Base-by-base conservation (phyloP, 176 grass and related monocot species). In the Saccharum spontaneum region DNA sequence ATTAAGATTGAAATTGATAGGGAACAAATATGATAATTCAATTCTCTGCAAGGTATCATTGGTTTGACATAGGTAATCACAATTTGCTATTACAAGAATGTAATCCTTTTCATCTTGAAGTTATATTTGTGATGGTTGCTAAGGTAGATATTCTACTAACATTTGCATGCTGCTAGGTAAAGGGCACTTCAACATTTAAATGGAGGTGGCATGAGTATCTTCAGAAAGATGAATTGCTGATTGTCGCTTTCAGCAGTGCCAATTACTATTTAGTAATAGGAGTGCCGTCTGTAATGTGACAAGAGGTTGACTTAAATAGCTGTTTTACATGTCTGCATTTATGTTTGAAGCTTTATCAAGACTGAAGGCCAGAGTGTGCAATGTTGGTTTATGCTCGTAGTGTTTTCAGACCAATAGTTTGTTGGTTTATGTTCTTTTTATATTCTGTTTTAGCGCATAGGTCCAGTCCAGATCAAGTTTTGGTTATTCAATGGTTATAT, bases 161-260 rank as follows among this genome's bases (percentile, higher is more conserved):
- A 44, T 45, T 79, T 64, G 8, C 60, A 28, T 23, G 10, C 23
- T 79, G 59, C 38, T 79, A 79, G 77, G 77, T 45, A 66, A 64
- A 13, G 7, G 39, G 40, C 60, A 31, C 39, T 65, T 79, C 60
- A 46, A 79, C 71, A 15, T 49, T 48, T 3, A 73, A 28, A 16
- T 48, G 24, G 14, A 14, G 43, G 23, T 46, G 43, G 8, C 71
- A 73, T 14, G 39, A 48, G 71, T 48, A 16, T 9, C 12, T 48
- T 28, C n/a, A 28, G 41, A 7, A 17, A 49, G 71, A 46, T 73
- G n/a, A 28, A 14, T 14, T 73, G 40, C 43, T 48, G 41, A 73
- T 48, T 17, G 23, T 70, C 18, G 37, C 4, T 13, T 71, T 23
- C 9, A 6, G 36, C 40, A 23, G 68, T 44, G 41, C 23, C 41